These are phyloP conservation scores for Malus asiatica DNA, from an alignment of 306 rosid species.

Conservation along the genomic window DNA sequence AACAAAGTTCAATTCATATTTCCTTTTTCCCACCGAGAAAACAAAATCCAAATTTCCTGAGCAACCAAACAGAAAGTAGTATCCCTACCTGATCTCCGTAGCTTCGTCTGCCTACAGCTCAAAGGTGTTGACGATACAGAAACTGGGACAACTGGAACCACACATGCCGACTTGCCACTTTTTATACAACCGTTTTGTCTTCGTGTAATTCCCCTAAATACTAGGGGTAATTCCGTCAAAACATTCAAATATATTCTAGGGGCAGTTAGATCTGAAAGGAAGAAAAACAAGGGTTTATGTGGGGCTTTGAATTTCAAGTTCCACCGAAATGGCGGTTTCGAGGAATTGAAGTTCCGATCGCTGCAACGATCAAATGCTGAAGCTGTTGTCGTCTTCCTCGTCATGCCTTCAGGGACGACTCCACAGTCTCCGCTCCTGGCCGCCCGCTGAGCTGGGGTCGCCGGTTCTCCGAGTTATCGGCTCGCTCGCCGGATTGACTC, in stretches of 20 bases:
- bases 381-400: conserved; percentile 33
- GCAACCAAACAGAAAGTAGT: not conserved
- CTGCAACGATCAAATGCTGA: conserved; percentile 37
- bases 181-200: not conserved
- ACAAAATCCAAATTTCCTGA: not conserved
- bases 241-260: not conserved
- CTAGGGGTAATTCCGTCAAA: not conserved
- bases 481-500: conserved; percentile 26
- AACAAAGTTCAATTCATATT: not conserved
- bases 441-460: conserved; percentile 18
- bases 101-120: not conserved
- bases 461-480: conserved; percentile 35
- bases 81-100: not conserved
- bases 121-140: not conserved
- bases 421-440: conserved; percentile 37
- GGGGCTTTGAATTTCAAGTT: not conserved
- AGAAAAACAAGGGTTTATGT: not conserved
- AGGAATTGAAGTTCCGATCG: not conserved
- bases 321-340: not conserved
- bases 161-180: not conserved
- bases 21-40: not conserved
- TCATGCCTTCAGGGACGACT: conserved; percentile 26
- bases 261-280: not conserved
- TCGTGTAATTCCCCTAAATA: not conserved
- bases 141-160: not conserved